A percentile compares a stretch with the other conserved stretches of the same genome.
Evolutionary conservation across 1,284 basidiomycete species (phyloP).

Genomic region (Erythrobasidium hasegawianum): DNA sequence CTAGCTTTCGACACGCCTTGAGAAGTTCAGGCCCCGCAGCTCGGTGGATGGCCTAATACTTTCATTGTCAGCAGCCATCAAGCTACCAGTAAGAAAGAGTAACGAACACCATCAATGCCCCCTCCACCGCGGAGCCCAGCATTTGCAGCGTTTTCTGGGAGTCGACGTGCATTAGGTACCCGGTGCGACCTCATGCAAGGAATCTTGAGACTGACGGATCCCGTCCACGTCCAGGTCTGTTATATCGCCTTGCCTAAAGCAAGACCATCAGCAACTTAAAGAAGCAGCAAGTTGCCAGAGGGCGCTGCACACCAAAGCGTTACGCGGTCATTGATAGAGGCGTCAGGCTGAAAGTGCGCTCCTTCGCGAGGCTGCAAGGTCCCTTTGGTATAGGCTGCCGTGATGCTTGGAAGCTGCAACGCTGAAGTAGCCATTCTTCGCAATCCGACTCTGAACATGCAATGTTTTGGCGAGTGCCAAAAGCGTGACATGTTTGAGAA

Average conservation of each 20-base stretch:
- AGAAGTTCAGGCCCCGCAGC: constrained; percentile 73
- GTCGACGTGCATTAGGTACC: background rate
- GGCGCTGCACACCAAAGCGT: constrained; percentile 38
- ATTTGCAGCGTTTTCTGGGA: constrained; percentile 54
- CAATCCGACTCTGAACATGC: constrained; percentile 7
- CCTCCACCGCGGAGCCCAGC: constrained; percentile 69
- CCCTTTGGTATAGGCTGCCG: constrained; percentile 9
- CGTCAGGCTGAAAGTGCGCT: constrained; percentile 11
- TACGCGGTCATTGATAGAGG: constrained; percentile 37
- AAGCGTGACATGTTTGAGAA: background rate
- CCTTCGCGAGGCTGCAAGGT: background rate
- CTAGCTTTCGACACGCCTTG: constrained; percentile 66
- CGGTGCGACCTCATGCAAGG: background rate
- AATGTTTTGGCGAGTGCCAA: background rate
- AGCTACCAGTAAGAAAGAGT: constrained; percentile 5
- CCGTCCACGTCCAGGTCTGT: constrained; percentile 67
- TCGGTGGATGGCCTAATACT: constrained; percentile 79
- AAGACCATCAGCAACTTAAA: background rate
- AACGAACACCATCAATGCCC: constrained; percentile 48
- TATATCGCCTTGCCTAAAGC: constrained; percentile 67
- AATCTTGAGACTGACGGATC: constrained; percentile 55
- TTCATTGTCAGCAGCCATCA: constrained; percentile 59
- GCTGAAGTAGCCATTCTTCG: constrained; percentile 22
- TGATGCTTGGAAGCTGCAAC: constrained; percentile 10
- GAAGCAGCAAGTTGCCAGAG: background rate